Conservation (phyloP, 192 early-diverging fungal species). For the Mortierella hygrophila region DNA sequence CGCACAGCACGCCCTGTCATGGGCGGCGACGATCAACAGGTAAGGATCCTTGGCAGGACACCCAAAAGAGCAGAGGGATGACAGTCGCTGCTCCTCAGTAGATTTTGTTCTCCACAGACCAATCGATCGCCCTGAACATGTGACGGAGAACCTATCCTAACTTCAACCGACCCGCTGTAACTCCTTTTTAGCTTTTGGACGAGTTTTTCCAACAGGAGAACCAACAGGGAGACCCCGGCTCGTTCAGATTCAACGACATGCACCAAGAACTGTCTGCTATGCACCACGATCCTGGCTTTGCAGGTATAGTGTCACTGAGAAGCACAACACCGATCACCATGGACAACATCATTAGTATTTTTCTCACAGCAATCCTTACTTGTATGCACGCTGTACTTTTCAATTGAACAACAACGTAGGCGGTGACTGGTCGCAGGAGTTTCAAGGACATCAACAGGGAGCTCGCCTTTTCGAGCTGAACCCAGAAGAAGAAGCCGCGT, state of each 20-base stretch:
- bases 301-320: constrained; percentile 10
- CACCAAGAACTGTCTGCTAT: constrained; percentile 49
- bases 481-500: constrained; percentile 63
- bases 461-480: constrained; percentile 63
- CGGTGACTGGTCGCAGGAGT: constrained; percentile 60
- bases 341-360: no score
- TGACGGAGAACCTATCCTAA: constrained; percentile 6
- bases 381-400: not conserved
- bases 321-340: not conserved
- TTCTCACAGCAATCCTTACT: not conserved
- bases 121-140: constrained; percentile 9
- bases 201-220: constrained; percentile 51
- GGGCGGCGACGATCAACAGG: constrained; percentile 52
- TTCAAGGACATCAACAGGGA: constrained; percentile 36
- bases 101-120: not conserved
- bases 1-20: constrained; percentile 32
- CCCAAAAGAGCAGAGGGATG: not conserved
- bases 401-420: constrained; percentile 11
- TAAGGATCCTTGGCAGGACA: not conserved
- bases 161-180: constrained; percentile 2
- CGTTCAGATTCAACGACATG: constrained; percentile 49
- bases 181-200: constrained; percentile 27
- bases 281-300: constrained; percentile 41
- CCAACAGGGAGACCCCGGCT: constrained; percentile 38
- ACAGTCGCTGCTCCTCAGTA: not conserved